Base-by-base conservation (phyloP, 2,329 filamentous ascomycete species). In the Westerdykella aurantiaca region DNA sequence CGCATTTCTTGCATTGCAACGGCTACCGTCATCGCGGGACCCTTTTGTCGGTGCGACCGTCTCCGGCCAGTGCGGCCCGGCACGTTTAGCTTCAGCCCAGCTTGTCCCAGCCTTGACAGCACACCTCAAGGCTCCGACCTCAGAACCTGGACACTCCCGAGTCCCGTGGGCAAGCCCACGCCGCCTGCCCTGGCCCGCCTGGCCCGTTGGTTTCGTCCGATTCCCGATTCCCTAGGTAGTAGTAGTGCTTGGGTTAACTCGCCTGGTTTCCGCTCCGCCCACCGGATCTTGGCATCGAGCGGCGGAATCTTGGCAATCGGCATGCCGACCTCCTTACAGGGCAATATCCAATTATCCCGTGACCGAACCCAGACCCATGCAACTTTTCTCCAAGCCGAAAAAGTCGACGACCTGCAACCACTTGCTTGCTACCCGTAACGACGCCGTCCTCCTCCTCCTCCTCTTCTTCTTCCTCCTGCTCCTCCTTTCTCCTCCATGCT, bases 401-500 rank as follows among this genome's bases (percentile, higher is more conserved):
- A 18, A 13, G 9, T 12, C 7, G n/a, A 35, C 25, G 25, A 29
- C 25, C 6, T 18, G 9, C 33, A 35, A 35, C n/a, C 3, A 38
- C 39, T 12, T 29, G 17, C 38, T 23, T 25, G 17, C 11, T 17
- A 34, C 18, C 6, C 18, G 3, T 14, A 29, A 29, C 25, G 2
- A 29, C 25, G 25, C 25, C 7, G 9, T 29, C 25, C 25, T 18
- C 25, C 29, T 18, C 35, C 45, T 14, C 34, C 17, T 39, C 13
- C 33, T 33, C 38, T n/a, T n/a, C n/a, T n/a, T n/a, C n/a, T n/a
- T 29, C 25, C 25, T 18, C 25, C 29, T 18, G 31, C 45, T 14
- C 34, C 17, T 39, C 13, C 33, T 33, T 34, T 6, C 18, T 21
- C 18, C 18, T 21, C 18, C 41, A 74, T 74, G 72, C 63, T 72